Base-by-base conservation (phyloP, 306 rosid species). In the Rosa lucieae region DNA sequence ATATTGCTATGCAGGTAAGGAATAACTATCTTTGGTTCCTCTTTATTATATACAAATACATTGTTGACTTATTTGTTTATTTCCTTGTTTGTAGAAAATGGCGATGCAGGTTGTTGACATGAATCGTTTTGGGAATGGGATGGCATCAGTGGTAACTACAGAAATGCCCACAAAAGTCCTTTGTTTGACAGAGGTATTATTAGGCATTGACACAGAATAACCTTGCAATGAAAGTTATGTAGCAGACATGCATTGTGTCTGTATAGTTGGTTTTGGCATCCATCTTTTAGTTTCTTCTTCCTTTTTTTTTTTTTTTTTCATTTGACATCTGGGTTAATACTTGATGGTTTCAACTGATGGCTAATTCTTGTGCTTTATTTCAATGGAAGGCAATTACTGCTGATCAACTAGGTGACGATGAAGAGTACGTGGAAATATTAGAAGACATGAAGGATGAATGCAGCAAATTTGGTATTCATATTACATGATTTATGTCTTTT, bases 361-460 rank as follows among this genome's bases (percentile, higher is more conserved):
- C 72, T 70, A 53, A 69, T 77, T 82, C 21, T 21, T n/a, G 62
- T 75, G 18, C 48, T 67, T 73, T 39, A n/a, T 43, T 58, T 63
- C 71, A 55, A 66, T 88, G 56, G 51, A 82, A 89, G 97, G 93
- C 92, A n/a, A 67, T 91, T 37, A 86, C 90, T 46, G 74, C 75
- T 23, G 97, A 90, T 72, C 86, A 90, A 68, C 86, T 92, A 78
- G 39, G 48, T 55, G 85, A 90, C 72, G 89, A 88, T 68, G 87
- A 74, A 40, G 93, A 85, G 67, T 92, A 92, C 15, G 86, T 77
- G 70, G 97, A 92, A 84, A 92, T 92, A 77, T 77, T 89, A 83
- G 95, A 90, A 80, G 97, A 92, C 83, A 92, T 92, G 97, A 84
- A 85, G 73, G 93, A 90, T 77, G 97, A 92, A 68, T 90, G 97